These are phyloP conservation scores for Apostasia ramifera DNA, from an alignment of 106 monocot genomes.

Conservation along the genomic window DNA sequence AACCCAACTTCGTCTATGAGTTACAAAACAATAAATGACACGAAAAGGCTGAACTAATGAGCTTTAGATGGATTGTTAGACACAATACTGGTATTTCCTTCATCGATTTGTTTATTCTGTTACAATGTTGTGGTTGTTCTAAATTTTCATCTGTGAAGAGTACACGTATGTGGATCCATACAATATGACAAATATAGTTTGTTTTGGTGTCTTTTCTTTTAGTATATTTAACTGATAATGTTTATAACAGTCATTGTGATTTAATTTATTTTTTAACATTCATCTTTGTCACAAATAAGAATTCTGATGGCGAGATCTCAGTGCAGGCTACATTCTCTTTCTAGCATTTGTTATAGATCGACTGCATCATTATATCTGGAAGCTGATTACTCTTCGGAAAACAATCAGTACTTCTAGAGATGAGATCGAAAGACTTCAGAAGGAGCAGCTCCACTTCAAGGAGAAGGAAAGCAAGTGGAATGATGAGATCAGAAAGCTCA, in stretches of 20 bases:
- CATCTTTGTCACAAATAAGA: background rate
- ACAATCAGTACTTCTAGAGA: constrained; percentile 31
- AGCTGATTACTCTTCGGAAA: constrained; percentile 44
- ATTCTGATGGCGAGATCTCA: background rate
- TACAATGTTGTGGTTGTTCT: too few relatives aligned
- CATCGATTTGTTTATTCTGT: too few relatives aligned
- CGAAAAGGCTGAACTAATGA: too few relatives aligned
- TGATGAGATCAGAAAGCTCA: constrained; percentile 36
- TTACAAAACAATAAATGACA: too few relatives aligned
- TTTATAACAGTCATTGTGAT: background rate
- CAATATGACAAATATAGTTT: too few relatives aligned
- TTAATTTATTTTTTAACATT: background rate
- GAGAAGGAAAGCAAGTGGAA: constrained; percentile 42
- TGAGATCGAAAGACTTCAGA: constrained; percentile 56
- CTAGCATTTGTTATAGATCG: constrained; percentile 84
- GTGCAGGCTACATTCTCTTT: constrained; percentile 80
- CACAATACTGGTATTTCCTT: too few relatives aligned
- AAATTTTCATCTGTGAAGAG: too few relatives aligned
- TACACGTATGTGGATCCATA: too few relatives aligned
- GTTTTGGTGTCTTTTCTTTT: too few relatives aligned
- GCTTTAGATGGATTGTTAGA: too few relatives aligned
- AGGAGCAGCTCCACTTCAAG: constrained; percentile 33
- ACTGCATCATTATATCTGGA: constrained; percentile 64
- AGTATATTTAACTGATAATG: too few relatives aligned
- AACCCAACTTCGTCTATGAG: too few relatives aligned